Percentiles rank a stretch among this genome's conserved stretches.
Conservation (phyloP, 2,329 filamentous ascomycete genomes). For the Macrophomina phaseolina region DNA sequence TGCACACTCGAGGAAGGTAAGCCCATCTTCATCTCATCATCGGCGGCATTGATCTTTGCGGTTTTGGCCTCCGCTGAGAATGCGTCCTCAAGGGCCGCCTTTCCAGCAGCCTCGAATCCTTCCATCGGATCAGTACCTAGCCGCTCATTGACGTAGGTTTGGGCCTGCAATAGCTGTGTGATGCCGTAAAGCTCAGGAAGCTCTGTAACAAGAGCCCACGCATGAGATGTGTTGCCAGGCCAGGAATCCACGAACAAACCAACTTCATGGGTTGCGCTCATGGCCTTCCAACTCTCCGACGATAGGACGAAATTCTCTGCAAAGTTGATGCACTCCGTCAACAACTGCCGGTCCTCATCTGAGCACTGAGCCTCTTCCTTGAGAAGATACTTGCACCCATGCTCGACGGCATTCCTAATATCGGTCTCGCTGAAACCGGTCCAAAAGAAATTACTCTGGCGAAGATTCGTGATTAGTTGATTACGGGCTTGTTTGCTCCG, state of each 20-base stretch:
- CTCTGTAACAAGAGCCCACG: conserved; percentile 69
- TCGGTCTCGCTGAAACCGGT: conserved; percentile 72
- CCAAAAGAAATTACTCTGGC: conserved; percentile 86
- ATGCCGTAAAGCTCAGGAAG: conserved; percentile 63
- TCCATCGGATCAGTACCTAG: conserved; percentile 30
- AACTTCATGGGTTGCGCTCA: conserved; percentile 76
- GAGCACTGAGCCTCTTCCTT: conserved; percentile 66
- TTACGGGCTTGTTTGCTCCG: conserved; percentile 71
- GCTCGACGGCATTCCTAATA: conserved; percentile 68
- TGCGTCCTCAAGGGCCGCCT: conserved; percentile 26
- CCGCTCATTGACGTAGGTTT: conserved; percentile 57
- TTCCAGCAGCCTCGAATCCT: conserved; percentile 35
- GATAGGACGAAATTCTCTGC: conserved; percentile 62
- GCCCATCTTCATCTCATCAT: conserved; percentile 40
- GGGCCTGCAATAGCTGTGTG: conserved; percentile 61
- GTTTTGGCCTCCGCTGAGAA: conserved; percentile 35
- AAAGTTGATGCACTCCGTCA: conserved; percentile 69
- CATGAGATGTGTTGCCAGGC: conserved; percentile 62
- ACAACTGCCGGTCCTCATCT: conserved; percentile 63
- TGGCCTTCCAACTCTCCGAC: conserved; percentile 68
- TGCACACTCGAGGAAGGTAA: conserved; percentile 48
- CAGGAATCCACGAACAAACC: conserved; percentile 74
- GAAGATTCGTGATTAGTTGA: conserved; percentile 75
- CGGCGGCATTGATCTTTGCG: conserved; percentile 34
- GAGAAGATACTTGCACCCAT: conserved; percentile 69